Conservation (phyloP, 2,329 filamentous ascomycete genomes). For the Xylariaceae sp. region DNA sequence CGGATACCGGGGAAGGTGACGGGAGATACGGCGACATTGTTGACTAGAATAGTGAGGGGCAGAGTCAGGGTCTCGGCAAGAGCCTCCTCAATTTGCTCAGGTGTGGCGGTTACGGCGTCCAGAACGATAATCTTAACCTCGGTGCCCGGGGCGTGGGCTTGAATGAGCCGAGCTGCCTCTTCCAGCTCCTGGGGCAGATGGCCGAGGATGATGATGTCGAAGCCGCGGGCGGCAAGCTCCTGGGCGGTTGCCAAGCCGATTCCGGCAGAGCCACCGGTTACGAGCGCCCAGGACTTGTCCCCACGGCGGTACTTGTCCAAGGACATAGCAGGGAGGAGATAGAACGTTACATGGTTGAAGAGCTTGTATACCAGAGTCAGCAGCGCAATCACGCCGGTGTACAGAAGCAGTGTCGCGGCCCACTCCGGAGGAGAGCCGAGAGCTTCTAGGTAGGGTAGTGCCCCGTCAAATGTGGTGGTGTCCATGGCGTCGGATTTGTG, state of each 20-base stretch:
- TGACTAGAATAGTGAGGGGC: slow-evolving; percentile 27
- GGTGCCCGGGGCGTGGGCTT: slow-evolving; percentile 28
- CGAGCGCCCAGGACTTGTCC: slow-evolving; percentile 34
- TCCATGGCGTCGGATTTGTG: slow-evolving; percentile 27
- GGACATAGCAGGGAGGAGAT: slow-evolving; percentile 31
- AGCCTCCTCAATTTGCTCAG: slow-evolving; percentile 34
- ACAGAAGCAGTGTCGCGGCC: slow-evolving; percentile 21
- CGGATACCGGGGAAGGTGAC: slow-evolving; percentile 38
- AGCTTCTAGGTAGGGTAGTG: slow-evolving; percentile 31
- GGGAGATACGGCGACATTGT: slow-evolving; percentile 42
- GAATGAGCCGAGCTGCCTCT: slow-evolving; percentile 34
- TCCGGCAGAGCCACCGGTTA: slow-evolving; percentile 45
- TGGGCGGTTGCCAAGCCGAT: slow-evolving; percentile 44
- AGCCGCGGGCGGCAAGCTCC: slow-evolving; percentile 42
- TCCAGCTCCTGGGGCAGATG: slow-evolving; percentile 40
- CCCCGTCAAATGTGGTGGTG: slow-evolving; percentile 28
- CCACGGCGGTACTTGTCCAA: slow-evolving; percentile 26
- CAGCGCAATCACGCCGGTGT: slow-evolving; percentile 20
- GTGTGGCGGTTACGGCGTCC: slow-evolving; percentile 38
- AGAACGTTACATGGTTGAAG: slow-evolving; percentile 24
- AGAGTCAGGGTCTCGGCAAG: slow-evolving; percentile 32
- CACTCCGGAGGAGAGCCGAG: slow-evolving; percentile 27
- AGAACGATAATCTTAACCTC: slow-evolving; percentile 40
- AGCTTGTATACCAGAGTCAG: slow-evolving; percentile 23
- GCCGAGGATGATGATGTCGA: slow-evolving; percentile 43